Percentiles rank a stretch among this genome's conserved stretches.
phyloP scores from a whole-genome alignment of 2,329 filamentous ascomycete genomes.

The Rhexocercosporidium sp. region DNA sequence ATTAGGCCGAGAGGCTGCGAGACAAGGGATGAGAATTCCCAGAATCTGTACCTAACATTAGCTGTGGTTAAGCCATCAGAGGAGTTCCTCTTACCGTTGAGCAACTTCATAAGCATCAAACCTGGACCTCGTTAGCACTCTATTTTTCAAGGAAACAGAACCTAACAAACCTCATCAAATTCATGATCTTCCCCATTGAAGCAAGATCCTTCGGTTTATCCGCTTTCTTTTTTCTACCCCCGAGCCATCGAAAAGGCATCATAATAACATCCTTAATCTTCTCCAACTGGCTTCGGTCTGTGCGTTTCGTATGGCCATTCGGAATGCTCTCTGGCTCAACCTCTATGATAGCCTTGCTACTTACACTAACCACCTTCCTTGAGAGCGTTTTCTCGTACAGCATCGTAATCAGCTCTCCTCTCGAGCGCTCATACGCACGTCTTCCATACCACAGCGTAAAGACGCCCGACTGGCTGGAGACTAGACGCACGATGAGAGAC shows the following conservation, averaged over 20 bases:
- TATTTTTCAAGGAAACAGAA: too few species aligned
- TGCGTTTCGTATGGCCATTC: slow-evolving; percentile 22
- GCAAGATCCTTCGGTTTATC: slow-evolving; percentile 60
- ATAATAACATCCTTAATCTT: slow-evolving; percentile 27
- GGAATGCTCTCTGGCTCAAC: slow-evolving; percentile 18
- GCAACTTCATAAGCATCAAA: slow-evolving; percentile 80
- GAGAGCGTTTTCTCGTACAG: slow-evolving; percentile 70
- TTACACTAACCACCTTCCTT: slow-evolving; percentile 40
- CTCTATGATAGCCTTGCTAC: slow-evolving; percentile 27
- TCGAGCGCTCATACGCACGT: slow-evolving; percentile 80
- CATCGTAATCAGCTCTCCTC: slow-evolving; percentile 87
- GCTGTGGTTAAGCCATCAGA: background rate
- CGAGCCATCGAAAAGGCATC: slow-evolving; percentile 37
- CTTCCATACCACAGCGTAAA: slow-evolving; percentile 83
- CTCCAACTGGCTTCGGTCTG: slow-evolving; percentile 15
- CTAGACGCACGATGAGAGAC: slow-evolving; percentile 63
- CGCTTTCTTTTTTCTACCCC: slow-evolving; percentile 32
- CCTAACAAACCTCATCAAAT: slow-evolving; percentile 71
- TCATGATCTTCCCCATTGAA: slow-evolving; percentile 89
- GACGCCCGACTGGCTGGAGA: slow-evolving; percentile 68
- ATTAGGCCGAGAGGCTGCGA: slow-evolving; percentile 79
- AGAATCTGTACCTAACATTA: slow-evolving; percentile 60
- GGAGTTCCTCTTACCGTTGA: slow-evolving; percentile 50
- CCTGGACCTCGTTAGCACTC: slow-evolving; percentile 25
- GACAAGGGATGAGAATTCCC: slow-evolving; percentile 81